Conservation (phyloP, 768 basidiomycete genomes). For the Chalciporus chontae region DNA sequence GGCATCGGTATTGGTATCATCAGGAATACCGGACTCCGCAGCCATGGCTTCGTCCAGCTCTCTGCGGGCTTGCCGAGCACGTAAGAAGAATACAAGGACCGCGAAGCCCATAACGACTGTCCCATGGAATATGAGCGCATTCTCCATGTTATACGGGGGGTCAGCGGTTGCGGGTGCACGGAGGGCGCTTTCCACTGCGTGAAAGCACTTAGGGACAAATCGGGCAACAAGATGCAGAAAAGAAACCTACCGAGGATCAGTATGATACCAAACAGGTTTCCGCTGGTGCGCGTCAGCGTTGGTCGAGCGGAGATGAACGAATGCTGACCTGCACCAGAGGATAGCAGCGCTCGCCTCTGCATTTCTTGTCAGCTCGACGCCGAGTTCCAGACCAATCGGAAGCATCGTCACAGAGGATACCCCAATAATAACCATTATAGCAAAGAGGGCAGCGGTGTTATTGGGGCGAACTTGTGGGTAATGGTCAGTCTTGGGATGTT, state of each 20-base stretch:
- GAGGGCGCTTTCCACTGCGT: conserved; percentile 60
- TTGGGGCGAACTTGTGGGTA: conserved; percentile 66
- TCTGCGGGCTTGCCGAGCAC: conserved; percentile 61
- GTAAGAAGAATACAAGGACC: conserved; percentile 45
- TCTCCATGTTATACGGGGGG: conserved; percentile 74
- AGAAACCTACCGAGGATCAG: conserved; percentile 55
- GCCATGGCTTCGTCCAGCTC: conserved; percentile 56
- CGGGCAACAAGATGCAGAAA: conserved; percentile 20
- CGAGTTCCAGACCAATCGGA: conserved; percentile 74
- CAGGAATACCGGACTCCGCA: not conserved
- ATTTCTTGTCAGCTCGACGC: conserved; percentile 75
- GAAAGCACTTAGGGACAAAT: conserved; percentile 22
- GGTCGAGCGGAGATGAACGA: not conserved
- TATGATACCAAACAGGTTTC: conserved; percentile 58
- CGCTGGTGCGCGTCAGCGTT: conserved; percentile 36
- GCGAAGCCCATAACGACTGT: conserved; percentile 41
- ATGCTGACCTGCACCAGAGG: conserved; percentile 68
- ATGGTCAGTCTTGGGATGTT: conserved; percentile 42
- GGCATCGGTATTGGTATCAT: not conserved
- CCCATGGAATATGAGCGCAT: conserved; percentile 66
- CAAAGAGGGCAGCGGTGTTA: conserved; percentile 58
- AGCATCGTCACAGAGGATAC: conserved; percentile 63
- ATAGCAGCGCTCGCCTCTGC: conserved; percentile 74
- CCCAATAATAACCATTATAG: conserved; percentile 68
- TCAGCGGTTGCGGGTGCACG: conserved; percentile 61